Evolutionary conservation across 1,139 yeast species (phyloP).

Genomic region (Suhomyces panamericanus): DNA sequence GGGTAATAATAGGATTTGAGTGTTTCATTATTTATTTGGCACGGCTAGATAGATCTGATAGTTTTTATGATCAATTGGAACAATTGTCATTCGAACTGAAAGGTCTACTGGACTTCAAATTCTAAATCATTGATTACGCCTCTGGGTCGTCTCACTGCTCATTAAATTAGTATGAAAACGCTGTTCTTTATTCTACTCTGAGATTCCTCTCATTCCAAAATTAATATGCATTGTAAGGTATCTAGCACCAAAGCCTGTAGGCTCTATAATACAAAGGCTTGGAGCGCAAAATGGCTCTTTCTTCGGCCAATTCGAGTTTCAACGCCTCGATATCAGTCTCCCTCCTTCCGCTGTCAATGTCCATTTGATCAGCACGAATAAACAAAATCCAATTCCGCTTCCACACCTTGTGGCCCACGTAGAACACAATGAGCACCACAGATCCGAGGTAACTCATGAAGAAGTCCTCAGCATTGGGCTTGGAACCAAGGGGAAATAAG

Average conservation of each 20-base stretch:
- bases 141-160: too few relatives aligned
- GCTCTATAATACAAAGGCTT: constrained; percentile 55
- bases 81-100: too few relatives aligned
- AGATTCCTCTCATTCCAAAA: too few relatives aligned
- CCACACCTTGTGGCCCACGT: constrained; percentile 45
- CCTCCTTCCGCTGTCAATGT: constrained; percentile 70
- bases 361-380: constrained; percentile 54
- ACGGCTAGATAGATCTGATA: too few relatives aligned
- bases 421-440: constrained; percentile 38
- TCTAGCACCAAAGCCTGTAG: constrained; percentile 57
- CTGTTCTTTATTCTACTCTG: too few relatives aligned
- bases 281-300: constrained; percentile 50
- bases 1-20: too few relatives aligned
- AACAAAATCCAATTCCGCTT: constrained; percentile 36
- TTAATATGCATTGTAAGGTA: neutral
- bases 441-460: constrained; percentile 40
- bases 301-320: constrained; percentile 66
- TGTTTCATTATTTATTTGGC: too few relatives aligned
- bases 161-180: too few relatives aligned
- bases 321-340: constrained; percentile 63
- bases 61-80: too few relatives aligned
- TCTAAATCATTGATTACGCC: too few relatives aligned
- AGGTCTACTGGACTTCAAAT: too few relatives aligned
- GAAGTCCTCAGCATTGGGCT: constrained; percentile 37
- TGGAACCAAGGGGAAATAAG: constrained; percentile 39